A percentile compares a stretch with the other conserved stretches of the same genome.
Conservation (phyloP, 345 rosid genomes). For the Salix exigua region DNA sequence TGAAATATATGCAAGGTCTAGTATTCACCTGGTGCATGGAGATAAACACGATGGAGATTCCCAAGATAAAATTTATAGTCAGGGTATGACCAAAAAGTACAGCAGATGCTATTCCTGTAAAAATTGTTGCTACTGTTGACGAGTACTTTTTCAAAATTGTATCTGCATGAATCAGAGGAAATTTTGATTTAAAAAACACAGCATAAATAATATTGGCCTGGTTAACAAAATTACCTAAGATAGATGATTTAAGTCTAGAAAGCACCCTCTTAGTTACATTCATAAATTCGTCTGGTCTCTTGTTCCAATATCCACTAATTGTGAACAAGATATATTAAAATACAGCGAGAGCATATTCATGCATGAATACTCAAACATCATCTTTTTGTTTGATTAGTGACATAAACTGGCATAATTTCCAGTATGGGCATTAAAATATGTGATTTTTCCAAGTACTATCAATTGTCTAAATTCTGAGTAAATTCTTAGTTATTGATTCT, state of each 20-base stretch:
- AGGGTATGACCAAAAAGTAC: conserved; percentile 81
- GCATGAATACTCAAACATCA: not conserved
- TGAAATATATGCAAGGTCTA: not conserved
- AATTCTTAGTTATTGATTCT: not conserved
- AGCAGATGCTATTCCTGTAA: conserved; percentile 95
- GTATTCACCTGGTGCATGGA: conserved; percentile 93
- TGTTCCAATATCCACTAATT: not conserved
- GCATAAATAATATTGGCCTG: not conserved
- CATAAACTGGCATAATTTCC: not conserved
- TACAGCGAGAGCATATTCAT: not conserved
- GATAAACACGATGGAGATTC: conserved; percentile 90
- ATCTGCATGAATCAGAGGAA: conserved; percentile 47
- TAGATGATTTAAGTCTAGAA: conserved; percentile 7
- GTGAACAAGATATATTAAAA: not conserved
- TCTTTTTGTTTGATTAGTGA: not conserved
- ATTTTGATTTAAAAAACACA: not conserved
- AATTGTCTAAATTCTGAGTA: not conserved
- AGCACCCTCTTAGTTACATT: not conserved
- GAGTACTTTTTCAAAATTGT: conserved; percentile 98
- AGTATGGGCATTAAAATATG: not conserved
- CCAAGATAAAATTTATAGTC: conserved; percentile 84
- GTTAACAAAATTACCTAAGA: not conserved
- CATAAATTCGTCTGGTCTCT: not conserved
- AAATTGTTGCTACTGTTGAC: conserved; percentile 94
- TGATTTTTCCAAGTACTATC: not conserved